phyloP scores from a whole-genome alignment of 169 alveolate species.

The Plasmodium malariae region DNA sequence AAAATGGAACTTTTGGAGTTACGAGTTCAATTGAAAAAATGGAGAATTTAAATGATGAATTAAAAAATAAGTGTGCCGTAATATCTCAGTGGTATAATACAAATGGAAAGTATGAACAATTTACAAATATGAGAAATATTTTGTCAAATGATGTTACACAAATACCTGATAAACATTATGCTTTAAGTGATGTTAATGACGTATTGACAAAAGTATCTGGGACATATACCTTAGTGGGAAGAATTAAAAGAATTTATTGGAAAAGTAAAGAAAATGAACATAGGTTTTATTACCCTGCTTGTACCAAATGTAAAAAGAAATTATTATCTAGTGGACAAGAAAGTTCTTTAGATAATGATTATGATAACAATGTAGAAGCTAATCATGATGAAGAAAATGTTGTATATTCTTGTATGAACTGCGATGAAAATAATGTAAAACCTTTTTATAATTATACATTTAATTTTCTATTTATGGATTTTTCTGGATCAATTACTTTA shows the following conservation, averaged over 20 bases:
- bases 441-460: slow-evolving; percentile 80
- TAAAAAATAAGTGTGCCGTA: slow-evolving; percentile 68
- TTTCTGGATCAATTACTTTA: slow-evolving; percentile 75
- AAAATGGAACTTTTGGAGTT: slow-evolving; percentile 77
- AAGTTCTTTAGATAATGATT: slow-evolving; percentile 3
- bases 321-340: slow-evolving; percentile 64
- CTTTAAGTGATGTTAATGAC: slow-evolving; percentile 75
- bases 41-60: slow-evolving; percentile 76
- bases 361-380: background rate
- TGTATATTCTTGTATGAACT: slow-evolving; percentile 80
- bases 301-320: slow-evolving; percentile 84
- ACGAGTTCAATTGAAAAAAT: slow-evolving; percentile 79
- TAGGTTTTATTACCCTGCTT: slow-evolving; percentile 83
- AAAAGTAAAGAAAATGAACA: slow-evolving; percentile 82
- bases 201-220: slow-evolving; percentile 76
- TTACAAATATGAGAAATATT: slow-evolving; percentile 77
- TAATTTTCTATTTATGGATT: slow-evolving; percentile 76
- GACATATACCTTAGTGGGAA: slow-evolving; percentile 76
- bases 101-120: slow-evolving; percentile 78
- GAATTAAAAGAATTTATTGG: slow-evolving; percentile 83
- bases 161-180: slow-evolving; percentile 78
- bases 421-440: slow-evolving; percentile 81
- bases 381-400: slow-evolving; percentile 73
- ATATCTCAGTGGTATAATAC: slow-evolving; percentile 81
- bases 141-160: slow-evolving; percentile 70